Base-by-base conservation (phyloP, 305 asterid species). In the Fraxinus xanthoxyloides region DNA sequence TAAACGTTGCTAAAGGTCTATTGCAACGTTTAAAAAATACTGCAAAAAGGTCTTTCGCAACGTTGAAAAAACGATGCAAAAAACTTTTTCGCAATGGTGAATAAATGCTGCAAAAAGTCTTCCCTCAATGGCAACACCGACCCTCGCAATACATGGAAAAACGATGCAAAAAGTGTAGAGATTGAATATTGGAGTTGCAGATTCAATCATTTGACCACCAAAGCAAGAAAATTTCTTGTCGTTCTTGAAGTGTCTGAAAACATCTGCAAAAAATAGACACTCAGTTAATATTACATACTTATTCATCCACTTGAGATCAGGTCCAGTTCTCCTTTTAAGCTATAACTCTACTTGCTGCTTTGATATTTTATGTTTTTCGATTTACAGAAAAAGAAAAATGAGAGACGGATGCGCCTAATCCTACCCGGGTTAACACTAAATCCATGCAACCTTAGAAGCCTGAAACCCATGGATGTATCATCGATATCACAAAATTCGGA, bases 391-490 rank as follows among this genome's bases (percentile, higher is more conserved):
- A 56, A 19, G 8, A n/a, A 56, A 1, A n/a, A 5, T 36, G 19
- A 56, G 2, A 12, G 19, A 46, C 0, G 56, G 56, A 12, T 1
- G 28, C 3, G 24, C 67, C 9, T 56, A 59, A 59, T 6, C 69
- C 28, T 72, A 85, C 89, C 81, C 51, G 88, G 79, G 6, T 81
- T 56, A 7, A 88, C 84, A 15, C 80, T 10, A 81, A 76, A 85
- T 31, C 91, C 90, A 13, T 86, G 84, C 48, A 86, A 32, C 24
- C 90, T 75, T 31, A 86, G 76, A 54, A 85, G 88, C 84, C 91
- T 78, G 74, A 90, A 85, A 19, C 81, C 90, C 92, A 88, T 90
- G 46, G 88, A 69, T 4, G 91, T 88, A 72, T 82, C 86, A 75
- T 88, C 90, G 7, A 85, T 28, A 28, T 88, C 89, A 63, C 34